phyloP scores from a whole-genome alignment of 768 basidiomycete genomes.

The Epithele typhae region DNA sequence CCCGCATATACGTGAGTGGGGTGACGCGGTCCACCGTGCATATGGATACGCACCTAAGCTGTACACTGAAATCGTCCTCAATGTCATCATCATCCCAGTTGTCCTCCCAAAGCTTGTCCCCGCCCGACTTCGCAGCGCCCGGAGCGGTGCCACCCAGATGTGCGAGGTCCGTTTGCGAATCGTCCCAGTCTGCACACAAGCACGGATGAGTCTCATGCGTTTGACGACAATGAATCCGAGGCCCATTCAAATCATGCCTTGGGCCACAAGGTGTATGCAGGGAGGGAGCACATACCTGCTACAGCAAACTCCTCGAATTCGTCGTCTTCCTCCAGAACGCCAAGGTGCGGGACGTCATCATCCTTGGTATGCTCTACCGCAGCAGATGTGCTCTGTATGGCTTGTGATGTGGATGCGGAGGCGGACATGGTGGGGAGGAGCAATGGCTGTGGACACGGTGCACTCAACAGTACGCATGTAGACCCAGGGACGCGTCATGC shows the following conservation, averaged over 20 bases:
- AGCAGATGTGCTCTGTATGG: slow-evolving; percentile 19
- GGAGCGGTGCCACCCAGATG: slow-evolving; percentile 72
- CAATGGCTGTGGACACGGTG: no score
- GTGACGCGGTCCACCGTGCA: neutral
- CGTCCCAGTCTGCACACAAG: slow-evolving; percentile 83
- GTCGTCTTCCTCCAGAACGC: slow-evolving; percentile 95
- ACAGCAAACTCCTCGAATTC: slow-evolving; percentile 93
- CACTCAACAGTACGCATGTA: no score
- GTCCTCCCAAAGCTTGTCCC: slow-evolving; percentile 97
- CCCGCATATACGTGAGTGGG: neutral
- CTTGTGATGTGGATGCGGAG: slow-evolving; percentile 25
- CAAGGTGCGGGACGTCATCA: slow-evolving; percentile 62
- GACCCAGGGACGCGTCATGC: slow-evolving; percentile 1
- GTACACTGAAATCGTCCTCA: slow-evolving; percentile 94
- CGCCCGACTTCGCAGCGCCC: slow-evolving; percentile 72
- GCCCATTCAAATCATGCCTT: neutral
- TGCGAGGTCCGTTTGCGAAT: slow-evolving; percentile 77
- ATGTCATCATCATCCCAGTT: slow-evolving; percentile 99
- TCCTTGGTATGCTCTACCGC: slow-evolving; percentile 22
- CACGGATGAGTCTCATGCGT: neutral
- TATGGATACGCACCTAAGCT: slow-evolving; percentile 71
- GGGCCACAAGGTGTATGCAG: no score
- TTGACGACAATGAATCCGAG: neutral
- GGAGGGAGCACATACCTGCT: slow-evolving; percentile 56
- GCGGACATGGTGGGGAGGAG: slow-evolving; percentile 19